These are phyloP conservation scores for Polychaeton citri DNA, from an alignment of 2,329 filamentous ascomycete species.

Conservation along the genomic window DNA sequence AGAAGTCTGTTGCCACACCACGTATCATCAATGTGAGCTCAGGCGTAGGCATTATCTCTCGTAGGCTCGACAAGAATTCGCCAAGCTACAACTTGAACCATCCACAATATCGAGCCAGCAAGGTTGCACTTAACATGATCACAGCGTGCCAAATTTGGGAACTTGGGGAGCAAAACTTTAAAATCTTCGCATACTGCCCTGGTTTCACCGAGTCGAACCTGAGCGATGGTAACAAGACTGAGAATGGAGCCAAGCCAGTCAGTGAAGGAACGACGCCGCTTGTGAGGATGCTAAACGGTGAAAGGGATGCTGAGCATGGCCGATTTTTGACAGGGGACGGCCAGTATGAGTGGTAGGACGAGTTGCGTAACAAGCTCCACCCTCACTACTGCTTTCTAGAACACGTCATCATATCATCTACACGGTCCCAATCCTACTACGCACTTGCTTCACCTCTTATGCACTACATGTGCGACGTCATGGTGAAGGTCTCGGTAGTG, in stretches of 20 bases:
- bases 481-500: too few relatives aligned
- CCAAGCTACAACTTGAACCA: not conserved
- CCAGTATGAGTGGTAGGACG: not conserved
- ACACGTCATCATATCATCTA: too few relatives aligned
- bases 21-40: not conserved
- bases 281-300: slow-evolving; percentile 24
- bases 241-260: slow-evolving; percentile 23
- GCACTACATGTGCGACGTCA: too few relatives aligned
- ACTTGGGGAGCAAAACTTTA: slow-evolving; percentile 14
- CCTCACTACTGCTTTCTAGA: too few relatives aligned
- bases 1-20: not conserved
- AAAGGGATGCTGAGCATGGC: slow-evolving; percentile 20
- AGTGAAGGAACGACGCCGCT: slow-evolving; percentile 21
- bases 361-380: too few relatives aligned
- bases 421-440: too few relatives aligned
- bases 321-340: slow-evolving; percentile 12
- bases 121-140: not conserved
- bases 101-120: not conserved
- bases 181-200: slow-evolving; percentile 26
- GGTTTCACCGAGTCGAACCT: slow-evolving; percentile 26
- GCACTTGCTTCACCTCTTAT: too few relatives aligned
- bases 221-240: slow-evolving; percentile 18
- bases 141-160: not conserved
- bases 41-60: not conserved
- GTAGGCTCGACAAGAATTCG: not conserved